A percentile compares a stretch with the other conserved stretches of the same genome.
Evolutionary conservation across 768 basidiomycete genomes (phyloP).

Genomic region (Vararia minispora): DNA sequence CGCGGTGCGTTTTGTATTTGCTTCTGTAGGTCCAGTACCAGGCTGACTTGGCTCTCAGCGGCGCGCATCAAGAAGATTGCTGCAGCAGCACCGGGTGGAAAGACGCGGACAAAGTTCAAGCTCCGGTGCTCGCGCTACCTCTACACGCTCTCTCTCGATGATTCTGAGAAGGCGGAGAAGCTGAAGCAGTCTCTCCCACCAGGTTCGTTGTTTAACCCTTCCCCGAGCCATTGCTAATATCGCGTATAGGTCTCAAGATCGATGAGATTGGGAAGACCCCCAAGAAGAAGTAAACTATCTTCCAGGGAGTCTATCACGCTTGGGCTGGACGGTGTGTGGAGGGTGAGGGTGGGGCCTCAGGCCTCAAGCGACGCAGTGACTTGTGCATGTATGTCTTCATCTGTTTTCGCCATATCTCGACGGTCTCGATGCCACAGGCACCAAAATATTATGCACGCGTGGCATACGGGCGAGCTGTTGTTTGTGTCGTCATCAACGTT

Average conservation of each 20-base stretch:
- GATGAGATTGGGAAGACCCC: conserved; percentile 57
- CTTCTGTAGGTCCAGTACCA: not conserved
- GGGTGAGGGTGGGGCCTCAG: too few relatives aligned
- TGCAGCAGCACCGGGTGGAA: conserved; percentile 53
- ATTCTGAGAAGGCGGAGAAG: conserved; percentile 98
- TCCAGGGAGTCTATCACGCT: too few relatives aligned
- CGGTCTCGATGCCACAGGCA: too few relatives aligned
- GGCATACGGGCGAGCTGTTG: too few relatives aligned
- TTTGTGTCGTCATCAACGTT: too few relatives aligned
- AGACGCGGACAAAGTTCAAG: conserved; percentile 94
- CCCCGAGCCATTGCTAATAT: not conserved
- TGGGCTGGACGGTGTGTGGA: too few relatives aligned
- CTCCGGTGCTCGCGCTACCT: conserved; percentile 92
- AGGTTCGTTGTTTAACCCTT: conserved; percentile 42
- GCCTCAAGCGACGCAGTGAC: too few relatives aligned
- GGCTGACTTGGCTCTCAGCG: conserved; percentile 38
- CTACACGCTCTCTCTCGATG: conserved; percentile 94
- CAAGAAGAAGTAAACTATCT: conserved; percentile 72
- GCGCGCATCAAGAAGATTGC: conserved; percentile 96
- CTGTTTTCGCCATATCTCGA: too few relatives aligned
- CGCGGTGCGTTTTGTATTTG: conserved; percentile 50
- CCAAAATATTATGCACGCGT: too few relatives aligned
- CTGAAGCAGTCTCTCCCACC: conserved; percentile 91
- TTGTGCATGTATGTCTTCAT: too few relatives aligned
- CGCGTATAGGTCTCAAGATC: conserved; percentile 50